Evolutionary conservation across 2,329 filamentous ascomycete species (phyloP), one percentile per base, ranked within the genome.

Genomic region (Leptographium lundbergii): DNA sequence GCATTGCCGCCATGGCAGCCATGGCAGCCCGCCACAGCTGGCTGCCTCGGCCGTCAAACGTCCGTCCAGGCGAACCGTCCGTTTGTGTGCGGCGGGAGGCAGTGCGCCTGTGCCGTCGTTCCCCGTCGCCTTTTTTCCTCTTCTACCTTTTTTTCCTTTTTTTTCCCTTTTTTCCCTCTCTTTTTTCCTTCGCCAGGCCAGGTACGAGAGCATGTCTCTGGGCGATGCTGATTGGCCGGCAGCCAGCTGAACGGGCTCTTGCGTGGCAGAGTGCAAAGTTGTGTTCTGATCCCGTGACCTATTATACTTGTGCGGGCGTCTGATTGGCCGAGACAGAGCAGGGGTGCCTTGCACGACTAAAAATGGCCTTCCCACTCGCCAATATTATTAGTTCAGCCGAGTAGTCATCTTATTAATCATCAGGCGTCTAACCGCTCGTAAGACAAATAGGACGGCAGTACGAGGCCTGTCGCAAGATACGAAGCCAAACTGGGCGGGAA

Each of bases 141-240:
- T 42, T 42, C 39, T 14, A 17, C 39, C 39, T 42, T 42, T 45
- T 45, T 22, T 19, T 19, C 19, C 9, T 34, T 34, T 34, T 34
- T 10, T 34, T 34, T 11, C 9, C 9, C 9, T 34, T 34, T 34
- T 34, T 10, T 10, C n/a, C n/a, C n/a, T 3, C 4, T 10, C 24
- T 22, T 10, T 24, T 10, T 48, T 22, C 7, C 13, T 9, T 24
- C 45, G 11, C 45, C 25, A n/a, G n/a, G 52, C 34, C 34, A n/a
- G n/a, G 42, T 34, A 45, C 17, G 42, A 19, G 42, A 19, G 39
- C 14, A 57, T 57, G 56, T 57, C 56, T 57, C 56, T 57, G 56
- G 47, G 32, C 19, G 19, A 24, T 48, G 6, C 19, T 57, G 56
- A 57, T 57, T 57, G 56, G 56, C 22, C 22, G 29, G 19, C 42